Evolutionary conservation across 192 early-diverging fungal species (phyloP).

Genomic region (Umbelopsis vinacea): DNA sequence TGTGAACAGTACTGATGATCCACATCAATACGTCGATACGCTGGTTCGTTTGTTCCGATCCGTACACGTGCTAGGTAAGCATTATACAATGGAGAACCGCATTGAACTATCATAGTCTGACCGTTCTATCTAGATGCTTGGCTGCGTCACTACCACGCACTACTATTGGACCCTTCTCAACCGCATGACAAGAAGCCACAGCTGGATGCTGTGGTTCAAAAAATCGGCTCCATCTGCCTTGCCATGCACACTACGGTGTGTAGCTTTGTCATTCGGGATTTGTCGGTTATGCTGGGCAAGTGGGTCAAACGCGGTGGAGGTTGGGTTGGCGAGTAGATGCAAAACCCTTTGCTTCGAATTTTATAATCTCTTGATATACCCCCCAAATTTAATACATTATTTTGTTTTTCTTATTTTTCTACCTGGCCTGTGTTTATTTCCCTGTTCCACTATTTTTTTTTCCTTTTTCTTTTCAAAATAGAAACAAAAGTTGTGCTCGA

Average conservation of each 20-base stretch:
- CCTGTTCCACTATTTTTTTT: neutral
- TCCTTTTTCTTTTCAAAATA: too few relatives aligned
- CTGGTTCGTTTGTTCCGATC: slow-evolving; percentile 34
- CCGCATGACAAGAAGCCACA: slow-evolving; percentile 9
- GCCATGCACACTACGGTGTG: slow-evolving; percentile 29
- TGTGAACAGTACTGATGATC: slow-evolving; percentile 33
- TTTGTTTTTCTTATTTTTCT: neutral
- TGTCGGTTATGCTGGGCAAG: slow-evolving; percentile 43
- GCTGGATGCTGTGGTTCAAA: slow-evolving; percentile 22
- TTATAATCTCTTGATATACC: slow-evolving; percentile 1
- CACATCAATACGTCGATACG: slow-evolving; percentile 39
- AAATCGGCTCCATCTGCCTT: slow-evolving; percentile 30
- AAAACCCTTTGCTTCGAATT: neutral
- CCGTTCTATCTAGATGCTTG: slow-evolving; percentile 1
- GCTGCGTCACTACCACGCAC: slow-evolving; percentile 8
- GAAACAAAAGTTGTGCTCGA: too few relatives aligned
- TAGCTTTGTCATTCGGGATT: slow-evolving; percentile 39
- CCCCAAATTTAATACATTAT: slow-evolving; percentile 16
- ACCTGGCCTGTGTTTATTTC: neutral
- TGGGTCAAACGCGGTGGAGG: slow-evolving; percentile 44
- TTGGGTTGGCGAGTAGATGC: slow-evolving; percentile 44
- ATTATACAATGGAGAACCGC: neutral
- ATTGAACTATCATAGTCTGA: too few relatives aligned
- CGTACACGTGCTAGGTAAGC: slow-evolving; percentile 39
- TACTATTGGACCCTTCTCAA: slow-evolving; percentile 2